These are phyloP conservation scores for Aspergillus tubingensis DNA, from an alignment of 2,329 filamentous ascomycete species.

Conservation along the genomic window DNA sequence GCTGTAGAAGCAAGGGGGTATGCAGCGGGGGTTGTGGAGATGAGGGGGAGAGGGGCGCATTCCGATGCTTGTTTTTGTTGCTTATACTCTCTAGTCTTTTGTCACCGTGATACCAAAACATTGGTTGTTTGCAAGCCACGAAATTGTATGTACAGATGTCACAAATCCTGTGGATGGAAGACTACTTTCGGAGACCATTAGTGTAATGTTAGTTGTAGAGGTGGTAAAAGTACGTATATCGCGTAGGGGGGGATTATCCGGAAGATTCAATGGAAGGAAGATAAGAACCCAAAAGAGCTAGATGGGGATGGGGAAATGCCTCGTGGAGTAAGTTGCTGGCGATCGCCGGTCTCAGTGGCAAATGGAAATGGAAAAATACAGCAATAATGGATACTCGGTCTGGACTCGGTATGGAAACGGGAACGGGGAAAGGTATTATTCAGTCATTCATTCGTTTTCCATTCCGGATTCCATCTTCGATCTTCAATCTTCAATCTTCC, in stretches of 20 bases:
- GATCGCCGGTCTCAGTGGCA: not conserved
- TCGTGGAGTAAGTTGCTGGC: no score
- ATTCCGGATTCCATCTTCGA: constrained; percentile 1
- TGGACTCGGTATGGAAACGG: constrained; percentile 7
- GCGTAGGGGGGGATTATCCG: no score
- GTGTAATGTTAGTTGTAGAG: no score
- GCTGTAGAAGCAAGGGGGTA: constrained; percentile 19
- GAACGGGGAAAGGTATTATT: not conserved
- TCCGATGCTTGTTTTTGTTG: not conserved
- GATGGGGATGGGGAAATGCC: no score
- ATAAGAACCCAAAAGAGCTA: no score
- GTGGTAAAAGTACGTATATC: no score
- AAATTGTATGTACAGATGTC: constrained; percentile 19
- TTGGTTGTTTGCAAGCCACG: constrained; percentile 23
- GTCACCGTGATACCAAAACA: constrained; percentile 31
- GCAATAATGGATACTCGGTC: no score
- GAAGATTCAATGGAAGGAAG: no score
- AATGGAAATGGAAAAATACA: not conserved
- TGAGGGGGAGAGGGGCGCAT: not conserved
- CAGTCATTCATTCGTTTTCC: not conserved
- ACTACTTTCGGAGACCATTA: no score
- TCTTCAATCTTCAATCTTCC: not conserved
- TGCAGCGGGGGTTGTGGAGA: not conserved
- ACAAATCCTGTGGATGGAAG: not conserved
- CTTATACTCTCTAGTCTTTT: constrained; percentile 16